Evolutionary conservation across 805 yeast genomes (phyloP).

Genomic region (Pichia cabralensis): DNA sequence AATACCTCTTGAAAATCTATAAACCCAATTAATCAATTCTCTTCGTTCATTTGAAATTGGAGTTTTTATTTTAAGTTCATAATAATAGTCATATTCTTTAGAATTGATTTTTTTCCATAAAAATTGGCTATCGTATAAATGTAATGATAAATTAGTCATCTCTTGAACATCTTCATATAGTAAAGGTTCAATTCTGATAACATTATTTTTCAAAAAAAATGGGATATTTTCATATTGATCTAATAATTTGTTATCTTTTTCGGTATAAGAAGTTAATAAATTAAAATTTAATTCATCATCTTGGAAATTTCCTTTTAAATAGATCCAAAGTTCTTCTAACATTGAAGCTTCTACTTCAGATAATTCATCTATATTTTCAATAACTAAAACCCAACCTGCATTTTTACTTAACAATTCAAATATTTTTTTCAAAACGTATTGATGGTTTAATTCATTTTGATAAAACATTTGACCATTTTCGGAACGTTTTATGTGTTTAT

Average conservation of each 20-base stretch:
- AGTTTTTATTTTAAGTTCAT: background rate
- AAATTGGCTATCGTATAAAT: constrained; percentile 4
- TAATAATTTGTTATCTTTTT: background rate
- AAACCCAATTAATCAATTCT: constrained; percentile 12
- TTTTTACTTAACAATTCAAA: constrained; percentile 31
- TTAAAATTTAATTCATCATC: constrained; percentile 6
- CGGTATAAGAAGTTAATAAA: constrained; percentile 3
- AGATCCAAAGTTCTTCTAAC: constrained; percentile 22
- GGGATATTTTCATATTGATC: constrained; percentile 1
- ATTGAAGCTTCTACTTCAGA: constrained; percentile 25
- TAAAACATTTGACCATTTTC: constrained; percentile 13
- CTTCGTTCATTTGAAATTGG: background rate
- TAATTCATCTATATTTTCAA: constrained; percentile 40
- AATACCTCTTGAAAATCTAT: constrained; percentile 17
- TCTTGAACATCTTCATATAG: constrained; percentile 2
- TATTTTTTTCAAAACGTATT: constrained; percentile 33
- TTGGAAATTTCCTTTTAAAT: constrained; percentile 10
- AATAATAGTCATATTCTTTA: constrained; percentile 1
- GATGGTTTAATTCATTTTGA: constrained; percentile 30
- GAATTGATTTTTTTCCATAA: constrained; percentile 5
- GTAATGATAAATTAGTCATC: constrained; percentile 1
- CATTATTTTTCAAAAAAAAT: constrained; percentile 1
- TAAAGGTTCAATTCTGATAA: constrained; percentile 5
- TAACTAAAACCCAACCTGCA: constrained; percentile 32
- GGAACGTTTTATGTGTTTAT: constrained; percentile 20